These are phyloP conservation scores for Lenzites betulinus DNA, from an alignment of 768 basidiomycete genomes.

Conservation along the genomic window DNA sequence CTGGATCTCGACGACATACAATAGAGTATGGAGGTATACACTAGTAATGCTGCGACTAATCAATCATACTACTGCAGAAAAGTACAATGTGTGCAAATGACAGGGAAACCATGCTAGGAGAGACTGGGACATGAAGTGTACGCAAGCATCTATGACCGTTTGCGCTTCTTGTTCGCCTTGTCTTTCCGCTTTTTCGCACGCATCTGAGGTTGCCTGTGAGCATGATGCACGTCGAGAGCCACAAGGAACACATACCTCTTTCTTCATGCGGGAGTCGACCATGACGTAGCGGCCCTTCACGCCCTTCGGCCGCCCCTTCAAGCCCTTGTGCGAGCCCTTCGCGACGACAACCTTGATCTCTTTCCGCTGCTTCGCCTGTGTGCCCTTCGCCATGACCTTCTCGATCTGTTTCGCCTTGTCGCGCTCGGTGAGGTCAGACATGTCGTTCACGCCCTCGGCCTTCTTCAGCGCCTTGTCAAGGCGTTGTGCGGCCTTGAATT, in stretches of 20 bases:
- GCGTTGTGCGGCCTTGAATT: constrained; percentile 80
- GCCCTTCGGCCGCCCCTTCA: constrained; percentile 93
- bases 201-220: constrained; percentile 46
- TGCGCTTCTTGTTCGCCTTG: constrained; percentile 67
- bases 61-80: constrained; percentile 9
- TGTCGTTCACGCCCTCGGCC: constrained; percentile 89
- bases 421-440: constrained; percentile 87
- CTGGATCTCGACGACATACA: not conserved
- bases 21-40: constrained; percentile 13
- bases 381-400: constrained; percentile 84
- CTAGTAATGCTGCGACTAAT: constrained; percentile 12
- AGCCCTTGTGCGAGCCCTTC: constrained; percentile 83
- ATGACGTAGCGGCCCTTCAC: constrained; percentile 94
- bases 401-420: constrained; percentile 95
- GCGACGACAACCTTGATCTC: constrained; percentile 90
- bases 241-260: constrained; percentile 61
- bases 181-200: constrained; percentile 81
- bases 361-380: constrained; percentile 67
- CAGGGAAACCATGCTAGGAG: not conserved
- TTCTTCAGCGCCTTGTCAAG: constrained; percentile 94
- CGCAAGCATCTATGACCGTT: constrained; percentile 36
- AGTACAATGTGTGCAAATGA: constrained; percentile 1
- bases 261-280: constrained; percentile 93
- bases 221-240: constrained; percentile 2
- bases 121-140: not conserved